These are phyloP conservation scores for Citrus sp. DNA, from an alignment of 345 rosid species.

Conservation along the genomic window DNA sequence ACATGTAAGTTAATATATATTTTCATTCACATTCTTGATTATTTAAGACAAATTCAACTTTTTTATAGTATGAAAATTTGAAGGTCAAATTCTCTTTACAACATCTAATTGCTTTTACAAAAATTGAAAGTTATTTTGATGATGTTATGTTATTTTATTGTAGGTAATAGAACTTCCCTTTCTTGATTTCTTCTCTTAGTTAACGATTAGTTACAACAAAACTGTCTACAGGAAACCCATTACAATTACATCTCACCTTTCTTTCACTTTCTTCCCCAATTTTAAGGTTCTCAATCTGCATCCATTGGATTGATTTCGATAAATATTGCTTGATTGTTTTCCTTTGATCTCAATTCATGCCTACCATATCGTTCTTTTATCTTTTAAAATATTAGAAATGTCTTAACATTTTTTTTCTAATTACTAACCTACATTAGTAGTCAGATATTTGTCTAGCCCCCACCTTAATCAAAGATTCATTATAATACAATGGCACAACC, in stretches of 20 bases:
- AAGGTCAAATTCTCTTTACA: too few relatives aligned
- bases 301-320: constrained; percentile 5
- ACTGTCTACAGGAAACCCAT: neutral
- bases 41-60: too few relatives aligned
- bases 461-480: too few relatives aligned
- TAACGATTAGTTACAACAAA: neutral
- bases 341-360: neutral
- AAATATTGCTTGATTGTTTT: neutral
- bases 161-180: neutral
- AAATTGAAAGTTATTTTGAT: neutral
- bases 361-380: too few relatives aligned
- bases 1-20: too few relatives aligned
- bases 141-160: neutral
- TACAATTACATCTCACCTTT: constrained; percentile 2
- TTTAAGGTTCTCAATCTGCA: constrained; percentile 6
- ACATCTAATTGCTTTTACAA: too few relatives aligned
- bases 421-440: neutral
- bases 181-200: neutral
- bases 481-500: too few relatives aligned
- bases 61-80: too few relatives aligned
- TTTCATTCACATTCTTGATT: too few relatives aligned
- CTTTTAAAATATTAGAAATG: neutral
- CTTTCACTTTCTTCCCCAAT: neutral
- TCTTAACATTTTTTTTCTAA: too few relatives aligned
- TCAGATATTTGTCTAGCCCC: too few relatives aligned